Evolutionary conservation across 1,139 yeast species (phyloP).

Genomic region (Zygosaccharomyces sapae): DNA sequence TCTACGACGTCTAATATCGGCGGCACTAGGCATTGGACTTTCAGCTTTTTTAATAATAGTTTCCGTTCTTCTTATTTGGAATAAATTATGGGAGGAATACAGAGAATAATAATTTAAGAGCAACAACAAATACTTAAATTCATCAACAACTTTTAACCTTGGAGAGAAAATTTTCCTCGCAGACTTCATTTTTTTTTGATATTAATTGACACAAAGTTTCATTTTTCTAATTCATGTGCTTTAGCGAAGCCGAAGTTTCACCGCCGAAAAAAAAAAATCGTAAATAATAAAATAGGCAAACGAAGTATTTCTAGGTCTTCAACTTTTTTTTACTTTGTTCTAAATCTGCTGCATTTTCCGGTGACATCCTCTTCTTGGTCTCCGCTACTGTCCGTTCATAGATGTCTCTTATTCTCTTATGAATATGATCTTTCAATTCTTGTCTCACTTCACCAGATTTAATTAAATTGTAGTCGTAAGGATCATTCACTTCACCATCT

Average conservation of each 20-base stretch:
- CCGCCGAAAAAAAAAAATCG: not conserved
- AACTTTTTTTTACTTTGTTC: slow-evolving; percentile 17
- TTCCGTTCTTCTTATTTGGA: not conserved
- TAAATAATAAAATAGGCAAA: not conserved
- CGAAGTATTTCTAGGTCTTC: slow-evolving; percentile 12
- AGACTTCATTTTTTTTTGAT: too few relatives aligned
- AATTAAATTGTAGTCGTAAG: slow-evolving; percentile 28
- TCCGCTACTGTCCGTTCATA: slow-evolving; percentile 24
- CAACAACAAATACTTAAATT: not conserved
- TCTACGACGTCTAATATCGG: slow-evolving; percentile 52
- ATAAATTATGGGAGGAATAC: not conserved
- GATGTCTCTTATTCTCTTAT: slow-evolving; percentile 27
- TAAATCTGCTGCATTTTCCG: slow-evolving; percentile 10
- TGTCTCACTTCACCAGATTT: slow-evolving; percentile 31
- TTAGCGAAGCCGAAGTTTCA: not conserved
- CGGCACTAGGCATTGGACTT: slow-evolving; percentile 26
- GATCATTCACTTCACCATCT: slow-evolving; percentile 12
- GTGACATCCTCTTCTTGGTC: slow-evolving; percentile 22
- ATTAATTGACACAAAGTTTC: slow-evolving; percentile 3
- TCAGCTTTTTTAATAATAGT: not conserved
- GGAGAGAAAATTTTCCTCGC: too few relatives aligned
- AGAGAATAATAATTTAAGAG: not conserved
- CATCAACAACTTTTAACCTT: too few relatives aligned
- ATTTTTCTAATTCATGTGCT: not conserved
- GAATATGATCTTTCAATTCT: slow-evolving; percentile 32